These are phyloP conservation scores for Nepenthes mirabilis DNA, from an alignment of 148 eudicot genomes.

Conservation along the genomic window DNA sequence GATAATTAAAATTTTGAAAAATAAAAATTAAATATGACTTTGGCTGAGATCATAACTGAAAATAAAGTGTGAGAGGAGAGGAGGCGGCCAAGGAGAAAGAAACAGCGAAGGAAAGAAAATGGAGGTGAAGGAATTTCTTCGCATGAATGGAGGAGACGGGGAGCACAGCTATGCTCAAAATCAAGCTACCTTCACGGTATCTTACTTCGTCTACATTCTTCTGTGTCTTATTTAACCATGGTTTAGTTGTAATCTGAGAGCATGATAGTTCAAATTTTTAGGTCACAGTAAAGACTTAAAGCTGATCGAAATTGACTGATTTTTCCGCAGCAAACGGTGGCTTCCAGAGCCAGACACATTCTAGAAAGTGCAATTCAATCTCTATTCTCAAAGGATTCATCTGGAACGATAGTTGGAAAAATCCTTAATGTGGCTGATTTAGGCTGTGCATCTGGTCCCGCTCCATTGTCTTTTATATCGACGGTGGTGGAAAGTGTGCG, in stretches of 20 bases:
- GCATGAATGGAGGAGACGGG: constrained; percentile 15
- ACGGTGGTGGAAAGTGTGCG: constrained; percentile 3
- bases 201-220: neutral
- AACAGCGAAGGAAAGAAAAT: constrained; percentile 1
- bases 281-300: too few relatives aligned
- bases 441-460: constrained; percentile 29
- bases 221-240: too few relatives aligned
- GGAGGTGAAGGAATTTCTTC: constrained; percentile 10
- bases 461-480: constrained; percentile 11
- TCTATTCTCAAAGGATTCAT: neutral
- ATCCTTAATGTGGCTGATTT: constrained; percentile 22
- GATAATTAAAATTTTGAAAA: too few relatives aligned
- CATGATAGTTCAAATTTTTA: too few relatives aligned
- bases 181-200: constrained; percentile 3
- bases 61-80: too few relatives aligned
- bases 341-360: constrained; percentile 7
- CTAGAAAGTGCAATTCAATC: constrained; percentile 9
- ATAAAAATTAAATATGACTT: too few relatives aligned
- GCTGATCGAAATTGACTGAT: too few relatives aligned
- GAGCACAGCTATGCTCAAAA: constrained; percentile 11
- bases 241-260: too few relatives aligned
- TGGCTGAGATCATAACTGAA: too few relatives aligned
- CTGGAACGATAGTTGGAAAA: neutral
- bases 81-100: neutral
- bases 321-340: constrained; percentile 5